These are phyloP conservation scores for Aspergillus latus DNA, from an alignment of 2,329 filamentous ascomycete species.

Conservation along the genomic window DNA sequence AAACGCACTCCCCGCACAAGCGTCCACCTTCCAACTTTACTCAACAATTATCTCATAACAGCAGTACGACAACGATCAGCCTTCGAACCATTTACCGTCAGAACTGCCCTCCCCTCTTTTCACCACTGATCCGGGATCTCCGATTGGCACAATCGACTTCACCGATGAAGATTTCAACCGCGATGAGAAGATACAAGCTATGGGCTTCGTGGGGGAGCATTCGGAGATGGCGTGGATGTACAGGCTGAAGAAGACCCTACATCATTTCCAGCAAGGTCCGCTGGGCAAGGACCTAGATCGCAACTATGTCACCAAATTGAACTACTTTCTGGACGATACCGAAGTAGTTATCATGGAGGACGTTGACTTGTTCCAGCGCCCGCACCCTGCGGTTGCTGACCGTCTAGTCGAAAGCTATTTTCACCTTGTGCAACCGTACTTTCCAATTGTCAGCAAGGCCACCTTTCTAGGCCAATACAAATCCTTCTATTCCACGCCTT, in stretches of 20 bases:
- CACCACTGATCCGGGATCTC: constrained; percentile 25
- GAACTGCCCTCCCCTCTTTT: constrained; percentile 12
- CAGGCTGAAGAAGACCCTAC: constrained; percentile 39
- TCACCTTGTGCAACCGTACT: constrained; percentile 39
- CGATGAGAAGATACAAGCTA: constrained; percentile 38
- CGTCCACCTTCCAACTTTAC: neutral
- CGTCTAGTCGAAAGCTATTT: constrained; percentile 43
- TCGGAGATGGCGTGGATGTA: constrained; percentile 48
- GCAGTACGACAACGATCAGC: constrained; percentile 15
- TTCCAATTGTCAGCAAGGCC: constrained; percentile 43
- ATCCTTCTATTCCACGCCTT: constrained; percentile 34
- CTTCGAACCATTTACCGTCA: constrained; percentile 14
- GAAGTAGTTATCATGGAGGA: constrained; percentile 34
- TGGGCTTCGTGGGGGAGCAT: constrained; percentile 47
- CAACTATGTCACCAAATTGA: constrained; percentile 35
- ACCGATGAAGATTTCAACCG: constrained; percentile 47
- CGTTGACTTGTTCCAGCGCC: constrained; percentile 39
- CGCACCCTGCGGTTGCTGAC: constrained; percentile 39
- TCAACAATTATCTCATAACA: constrained; percentile 16
- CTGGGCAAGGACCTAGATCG: constrained; percentile 20
- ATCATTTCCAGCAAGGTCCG: constrained; percentile 24
- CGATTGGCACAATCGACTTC: constrained; percentile 39
- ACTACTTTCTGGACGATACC: constrained; percentile 43
- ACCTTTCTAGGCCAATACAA: constrained; percentile 43
- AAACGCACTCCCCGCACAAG: neutral